A percentile compares a stretch with the other conserved stretches of the same genome.
Conservation (phyloP, 2,329 filamentous ascomycete species). For the Aspergillus ochraceus region DNA sequence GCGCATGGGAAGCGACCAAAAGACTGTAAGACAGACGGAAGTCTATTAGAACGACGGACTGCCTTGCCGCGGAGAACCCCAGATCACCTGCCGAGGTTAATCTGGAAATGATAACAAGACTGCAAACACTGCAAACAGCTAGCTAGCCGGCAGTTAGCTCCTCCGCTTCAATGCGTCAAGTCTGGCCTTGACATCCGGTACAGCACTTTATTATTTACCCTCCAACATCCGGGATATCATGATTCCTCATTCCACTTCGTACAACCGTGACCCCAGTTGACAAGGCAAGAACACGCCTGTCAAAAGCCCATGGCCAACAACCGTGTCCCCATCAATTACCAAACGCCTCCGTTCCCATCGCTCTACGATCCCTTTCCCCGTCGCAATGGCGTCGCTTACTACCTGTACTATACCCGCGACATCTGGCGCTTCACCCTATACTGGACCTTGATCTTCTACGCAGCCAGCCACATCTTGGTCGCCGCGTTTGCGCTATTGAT, state of each 20-base stretch:
- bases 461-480: constrained; percentile 70
- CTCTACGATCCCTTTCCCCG: constrained; percentile 73
- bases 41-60: neutral
- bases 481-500: constrained; percentile 71
- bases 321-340: constrained; percentile 59
- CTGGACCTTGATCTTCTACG: constrained; percentile 82
- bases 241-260: neutral
- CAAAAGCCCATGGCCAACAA: constrained; percentile 34
- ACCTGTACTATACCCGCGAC: constrained; percentile 72
- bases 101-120: neutral
- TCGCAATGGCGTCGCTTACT: constrained; percentile 55
- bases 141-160: neutral
- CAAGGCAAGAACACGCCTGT: constrained; percentile 2
- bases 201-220: neutral
- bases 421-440: constrained; percentile 85
- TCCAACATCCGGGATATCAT: neutral
- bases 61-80: constrained; percentile 31
- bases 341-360: constrained; percentile 72
- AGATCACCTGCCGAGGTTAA: constrained; percentile 35
- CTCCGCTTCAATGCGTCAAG: neutral
- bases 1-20: constrained; percentile 5
- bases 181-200: neutral
- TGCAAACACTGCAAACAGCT: constrained; percentile 37
- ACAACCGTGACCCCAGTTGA: constrained; percentile 6
- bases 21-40: neutral